Conservation (phyloP, 2,329 filamentous ascomycete species). For the Aspergillus novofumigatus region DNA sequence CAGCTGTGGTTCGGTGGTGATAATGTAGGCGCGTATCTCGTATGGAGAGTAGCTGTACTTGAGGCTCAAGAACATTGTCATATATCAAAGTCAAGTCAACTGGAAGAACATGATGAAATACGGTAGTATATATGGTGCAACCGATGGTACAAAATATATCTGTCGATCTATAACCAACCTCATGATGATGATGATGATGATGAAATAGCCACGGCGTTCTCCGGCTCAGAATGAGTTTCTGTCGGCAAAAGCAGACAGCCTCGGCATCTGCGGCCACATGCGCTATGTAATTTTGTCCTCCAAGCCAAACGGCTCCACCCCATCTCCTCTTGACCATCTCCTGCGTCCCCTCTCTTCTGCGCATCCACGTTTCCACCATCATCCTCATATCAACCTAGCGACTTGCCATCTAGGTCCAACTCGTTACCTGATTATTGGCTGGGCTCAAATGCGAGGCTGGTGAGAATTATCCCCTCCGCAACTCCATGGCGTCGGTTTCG, state of each 20-base stretch:
- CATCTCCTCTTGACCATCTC: slow-evolving; percentile 10
- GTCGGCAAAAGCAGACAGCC: slow-evolving; percentile 13
- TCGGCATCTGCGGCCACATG: slow-evolving; percentile 21
- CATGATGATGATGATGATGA: background rate
- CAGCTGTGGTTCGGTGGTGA: background rate
- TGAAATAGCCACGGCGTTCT: background rate
- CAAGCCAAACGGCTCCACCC: slow-evolving; percentile 12
- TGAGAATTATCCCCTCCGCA: slow-evolving; percentile 18
- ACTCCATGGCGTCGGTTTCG: slow-evolving; percentile 60
- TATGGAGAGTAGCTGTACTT: too few relatives aligned
- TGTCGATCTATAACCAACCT: background rate
- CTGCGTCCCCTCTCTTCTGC: slow-evolving; percentile 6
- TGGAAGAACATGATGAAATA: background rate
- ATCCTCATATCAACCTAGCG: background rate
- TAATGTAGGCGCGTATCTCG: background rate
- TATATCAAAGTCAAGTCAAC: background rate
- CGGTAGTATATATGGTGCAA: background rate
- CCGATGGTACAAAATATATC: background rate
- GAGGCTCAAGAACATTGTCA: background rate
- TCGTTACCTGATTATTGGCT: slow-evolving; percentile 3
- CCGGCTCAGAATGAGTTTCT: slow-evolving; percentile 4
- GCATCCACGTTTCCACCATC: slow-evolving; percentile 1
- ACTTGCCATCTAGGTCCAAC: background rate
- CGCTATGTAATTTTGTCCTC: slow-evolving; percentile 4
- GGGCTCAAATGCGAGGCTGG: slow-evolving; percentile 24